Conservation (phyloP, 2,329 filamentous ascomycete species). For the Colletotrichum lentis region DNA sequence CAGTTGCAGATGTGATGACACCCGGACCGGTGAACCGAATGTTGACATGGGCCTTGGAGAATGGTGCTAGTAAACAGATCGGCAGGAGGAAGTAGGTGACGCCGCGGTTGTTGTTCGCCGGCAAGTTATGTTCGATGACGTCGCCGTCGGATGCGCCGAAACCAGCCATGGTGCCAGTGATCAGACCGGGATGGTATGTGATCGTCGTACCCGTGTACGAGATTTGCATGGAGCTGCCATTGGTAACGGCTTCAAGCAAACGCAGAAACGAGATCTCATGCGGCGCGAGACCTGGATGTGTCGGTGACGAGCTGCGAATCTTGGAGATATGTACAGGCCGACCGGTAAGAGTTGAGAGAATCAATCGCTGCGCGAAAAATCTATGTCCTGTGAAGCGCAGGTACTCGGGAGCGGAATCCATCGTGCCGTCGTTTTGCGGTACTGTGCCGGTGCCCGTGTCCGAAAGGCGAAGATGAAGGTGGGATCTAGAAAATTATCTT, state of each 20-base stretch:
- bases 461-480: slow-evolving; percentile 8
- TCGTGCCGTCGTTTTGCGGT: slow-evolving; percentile 42
- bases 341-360: slow-evolving; percentile 91
- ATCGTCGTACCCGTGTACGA: slow-evolving; percentile 95
- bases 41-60: slow-evolving; percentile 90
- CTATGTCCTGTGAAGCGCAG: slow-evolving; percentile 86
- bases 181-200: slow-evolving; percentile 89
- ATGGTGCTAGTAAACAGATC: slow-evolving; percentile 88
- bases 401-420: slow-evolving; percentile 60
- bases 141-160: slow-evolving; percentile 75
- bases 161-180: slow-evolving; percentile 83
- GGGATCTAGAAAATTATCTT: slow-evolving; percentile 46
- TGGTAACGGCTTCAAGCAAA: slow-evolving; percentile 92
- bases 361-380: slow-evolving; percentile 81
- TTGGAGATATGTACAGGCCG: slow-evolving; percentile 89
- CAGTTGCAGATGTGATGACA: slow-evolving; percentile 88
- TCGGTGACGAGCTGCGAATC: slow-evolving; percentile 87
- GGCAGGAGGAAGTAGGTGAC: slow-evolving; percentile 92
- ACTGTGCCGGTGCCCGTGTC: slow-evolving; percentile 13
- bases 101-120: slow-evolving; percentile 78
- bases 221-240: slow-evolving; percentile 93
- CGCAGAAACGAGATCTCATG: slow-evolving; percentile 96
- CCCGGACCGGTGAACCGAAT: slow-evolving; percentile 89
- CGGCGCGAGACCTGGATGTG: slow-evolving; percentile 85
- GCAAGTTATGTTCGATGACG: slow-evolving; percentile 82